phyloP scores from a whole-genome alignment of 2,329 filamentous ascomycete genomes.

The Fusarium sublunatum region DNA sequence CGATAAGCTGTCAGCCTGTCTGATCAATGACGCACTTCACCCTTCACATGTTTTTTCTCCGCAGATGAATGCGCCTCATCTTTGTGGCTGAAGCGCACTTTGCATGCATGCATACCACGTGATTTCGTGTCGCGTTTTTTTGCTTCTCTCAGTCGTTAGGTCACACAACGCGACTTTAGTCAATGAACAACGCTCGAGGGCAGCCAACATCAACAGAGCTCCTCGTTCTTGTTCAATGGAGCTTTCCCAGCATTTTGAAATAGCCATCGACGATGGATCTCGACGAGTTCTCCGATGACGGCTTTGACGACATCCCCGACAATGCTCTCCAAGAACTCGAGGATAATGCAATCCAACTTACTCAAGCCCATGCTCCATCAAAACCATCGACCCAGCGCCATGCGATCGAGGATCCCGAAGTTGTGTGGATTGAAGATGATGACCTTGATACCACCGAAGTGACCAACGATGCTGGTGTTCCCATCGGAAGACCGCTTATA shows the following conservation, averaged over 20 bases:
- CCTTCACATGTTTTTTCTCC: conserved; percentile 42
- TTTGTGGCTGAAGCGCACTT: conserved; percentile 3
- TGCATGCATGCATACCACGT: conserved; percentile 36
- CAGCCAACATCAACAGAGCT: conserved; percentile 9
- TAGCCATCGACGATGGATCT: conserved; percentile 50
- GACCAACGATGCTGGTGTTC: conserved; percentile 59
- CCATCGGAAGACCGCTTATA: conserved; percentile 51
- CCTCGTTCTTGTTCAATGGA: conserved; percentile 40
- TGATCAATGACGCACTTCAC: conserved; percentile 41
- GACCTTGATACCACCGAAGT: conserved; percentile 70
- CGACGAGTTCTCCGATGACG: conserved; percentile 73
- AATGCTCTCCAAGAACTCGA: conserved; percentile 71
- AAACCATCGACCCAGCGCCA: conserved; percentile 40
- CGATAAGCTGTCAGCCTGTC: conserved; percentile 12
- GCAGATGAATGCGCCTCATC: conserved; percentile 23
- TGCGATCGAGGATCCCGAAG: conserved; percentile 50
- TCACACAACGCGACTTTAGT: conserved; percentile 17
- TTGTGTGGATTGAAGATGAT: conserved; percentile 65
- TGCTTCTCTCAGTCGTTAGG: conserved; percentile 1
- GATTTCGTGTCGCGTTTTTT: conserved; percentile 47
- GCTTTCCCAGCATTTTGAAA: conserved; percentile 8
- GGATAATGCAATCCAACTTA: conserved; percentile 70
- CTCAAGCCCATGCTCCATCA: conserved; percentile 55
- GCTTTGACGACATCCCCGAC: conserved; percentile 69
- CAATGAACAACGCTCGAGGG: neutral